Conservation (phyloP, 345 rosid genomes). For the Aethionema arabicum region DNA sequence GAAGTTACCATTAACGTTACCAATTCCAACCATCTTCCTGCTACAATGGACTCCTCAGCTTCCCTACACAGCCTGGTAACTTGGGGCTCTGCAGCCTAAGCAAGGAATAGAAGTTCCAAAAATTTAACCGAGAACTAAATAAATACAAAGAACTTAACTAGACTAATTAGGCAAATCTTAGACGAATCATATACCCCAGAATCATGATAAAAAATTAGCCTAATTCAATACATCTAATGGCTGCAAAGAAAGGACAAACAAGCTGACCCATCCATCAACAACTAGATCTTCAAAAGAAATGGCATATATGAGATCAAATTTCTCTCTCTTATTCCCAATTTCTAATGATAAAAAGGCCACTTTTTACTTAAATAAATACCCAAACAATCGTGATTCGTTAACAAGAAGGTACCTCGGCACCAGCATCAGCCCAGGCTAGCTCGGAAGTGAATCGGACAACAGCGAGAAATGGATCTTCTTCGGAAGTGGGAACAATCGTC, state of each 20-base stretch:
- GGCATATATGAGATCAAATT: not conserved
- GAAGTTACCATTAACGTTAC: slow-evolving; percentile 83
- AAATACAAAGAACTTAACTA: not conserved
- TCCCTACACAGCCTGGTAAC: slow-evolving; percentile 72
- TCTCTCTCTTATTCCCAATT: not conserved
- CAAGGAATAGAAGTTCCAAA: slow-evolving; percentile 19
- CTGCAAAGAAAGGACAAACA: not conserved
- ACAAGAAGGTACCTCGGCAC: slow-evolving; percentile 66
- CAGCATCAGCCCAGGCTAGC: slow-evolving; percentile 97
- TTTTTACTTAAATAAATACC: not conserved
- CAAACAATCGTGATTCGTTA: not conserved
- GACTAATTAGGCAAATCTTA: not conserved
- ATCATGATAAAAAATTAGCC: not conserved
- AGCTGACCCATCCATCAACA: not conserved
- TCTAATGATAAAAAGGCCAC: not conserved
- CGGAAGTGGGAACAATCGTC: slow-evolving; percentile 89
- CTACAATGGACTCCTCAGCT: slow-evolving; percentile 68
- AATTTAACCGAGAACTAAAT: not conserved
- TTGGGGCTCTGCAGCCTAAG: slow-evolving; percentile 75
- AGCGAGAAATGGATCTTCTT: slow-evolving; percentile 84
- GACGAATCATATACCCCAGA: slow-evolving; percentile 3
- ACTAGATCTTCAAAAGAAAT: not conserved
- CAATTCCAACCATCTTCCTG: slow-evolving; percentile 75
- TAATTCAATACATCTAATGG: slow-evolving; percentile 10
- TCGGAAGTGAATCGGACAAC: slow-evolving; percentile 93